Evolutionary conservation across 768 basidiomycete genomes (phyloP), one percentile per base, ranked within the genome.

Genomic region (Collybia nuda): DNA sequence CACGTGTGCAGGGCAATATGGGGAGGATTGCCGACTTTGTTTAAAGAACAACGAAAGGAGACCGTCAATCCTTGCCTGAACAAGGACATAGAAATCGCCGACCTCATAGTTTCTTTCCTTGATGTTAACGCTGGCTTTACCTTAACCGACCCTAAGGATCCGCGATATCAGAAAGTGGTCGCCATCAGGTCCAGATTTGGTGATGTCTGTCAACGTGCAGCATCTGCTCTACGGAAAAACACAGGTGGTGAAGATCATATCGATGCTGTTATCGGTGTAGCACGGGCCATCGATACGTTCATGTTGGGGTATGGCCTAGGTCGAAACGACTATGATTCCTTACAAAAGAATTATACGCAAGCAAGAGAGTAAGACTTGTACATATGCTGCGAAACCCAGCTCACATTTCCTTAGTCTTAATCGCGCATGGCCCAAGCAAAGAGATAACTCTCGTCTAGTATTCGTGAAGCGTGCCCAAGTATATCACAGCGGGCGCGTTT

Each of bases 171-270:
- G 63, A 77, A 71, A 40, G 82, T 85, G 17, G 65, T 72, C 14
- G 63, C 71, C 0, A 77, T 85, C 56, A 82, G 88, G 26, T 61
- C 69, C 21, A 78, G 83, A 14, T 88, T 88, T 56, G 93, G 90
- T 2, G 67, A 80, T 29, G 69, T 90, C 9, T 67, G 90, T 32
- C 82, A 88, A 52, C 69, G 69, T 26, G 92, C 91, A 1, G 84
- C 92, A 2, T 72, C 69, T 18, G 74, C 81, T 14, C 69, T 93
- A 35, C 80, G 82, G 32, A 76, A 79, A 57, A 77, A 79, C 38
- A 79, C 75, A 11, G 80, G 78, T 39, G 82, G 80, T 28, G 90
- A 92, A 65, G 90, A 93, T 62, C 88, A 91, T 54, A 88, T 91
- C 39, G 95, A 98, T 64, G 88, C 90, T 4, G 82, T 96, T 26